Percentiles rank a stretch among this genome's conserved stretches.
phyloP scores from a whole-genome alignment of 371 early-diverging fungal species.

The Dinochytrium kinnereticum region DNA sequence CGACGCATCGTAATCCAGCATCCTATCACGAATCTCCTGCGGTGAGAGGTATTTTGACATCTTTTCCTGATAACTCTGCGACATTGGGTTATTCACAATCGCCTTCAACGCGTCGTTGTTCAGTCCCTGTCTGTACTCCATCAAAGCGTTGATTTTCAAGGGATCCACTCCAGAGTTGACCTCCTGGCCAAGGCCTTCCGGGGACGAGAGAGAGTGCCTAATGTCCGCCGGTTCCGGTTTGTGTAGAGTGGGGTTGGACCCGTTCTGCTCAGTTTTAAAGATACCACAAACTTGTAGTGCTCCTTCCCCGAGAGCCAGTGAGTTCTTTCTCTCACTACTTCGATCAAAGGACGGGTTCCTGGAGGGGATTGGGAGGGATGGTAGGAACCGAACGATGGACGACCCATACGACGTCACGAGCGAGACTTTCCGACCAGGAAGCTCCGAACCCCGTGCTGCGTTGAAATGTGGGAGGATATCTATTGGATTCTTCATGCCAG shows the following conservation, averaged over 20 bases:
- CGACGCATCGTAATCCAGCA: not conserved
- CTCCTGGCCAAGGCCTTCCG: not conserved
- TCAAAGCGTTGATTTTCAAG: not conserved
- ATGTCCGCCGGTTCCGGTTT: not conserved
- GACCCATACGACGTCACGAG: not conserved
- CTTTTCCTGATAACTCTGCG: not conserved
- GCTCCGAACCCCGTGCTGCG: not conserved
- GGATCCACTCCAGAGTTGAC: not conserved
- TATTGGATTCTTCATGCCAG: not conserved
- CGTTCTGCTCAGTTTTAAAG: not conserved
- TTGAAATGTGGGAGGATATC: conserved; percentile 4
- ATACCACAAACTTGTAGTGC: not conserved
- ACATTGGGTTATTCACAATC: not conserved
- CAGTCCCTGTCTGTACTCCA: not conserved
- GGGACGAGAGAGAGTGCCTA: not conserved
- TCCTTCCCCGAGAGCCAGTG: not conserved
- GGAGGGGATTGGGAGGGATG: not conserved
- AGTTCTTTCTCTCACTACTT: not conserved
- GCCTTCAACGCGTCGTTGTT: not conserved
- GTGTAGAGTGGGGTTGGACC: not conserved
- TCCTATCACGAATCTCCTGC: conserved; percentile 18
- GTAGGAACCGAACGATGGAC: not conserved
- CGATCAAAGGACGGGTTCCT: not conserved
- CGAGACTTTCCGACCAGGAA: conserved; percentile 9
- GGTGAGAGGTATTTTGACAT: not conserved